Evolutionary conservation across 306 rosid genomes (phyloP).

Genomic region (Rosa multiflora): DNA sequence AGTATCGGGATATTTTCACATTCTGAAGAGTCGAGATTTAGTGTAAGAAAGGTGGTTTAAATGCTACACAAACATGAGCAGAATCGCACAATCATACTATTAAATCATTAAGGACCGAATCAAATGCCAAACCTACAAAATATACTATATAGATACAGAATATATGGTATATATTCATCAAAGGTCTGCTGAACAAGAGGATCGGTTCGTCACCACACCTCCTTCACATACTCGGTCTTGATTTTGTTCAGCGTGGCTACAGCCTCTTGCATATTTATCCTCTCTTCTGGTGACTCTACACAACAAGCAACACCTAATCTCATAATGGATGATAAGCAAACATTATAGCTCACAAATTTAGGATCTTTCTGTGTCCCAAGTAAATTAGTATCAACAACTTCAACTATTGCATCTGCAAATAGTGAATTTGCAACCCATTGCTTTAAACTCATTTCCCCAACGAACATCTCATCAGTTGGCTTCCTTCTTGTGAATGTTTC

Average conservation of each 20-base stretch:
- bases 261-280: background rate
- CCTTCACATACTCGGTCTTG: too few species aligned
- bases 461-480: slow-evolving; percentile 27
- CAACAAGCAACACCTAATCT: slow-evolving; percentile 15
- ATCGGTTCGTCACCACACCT: too few species aligned
- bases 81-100: too few species aligned
- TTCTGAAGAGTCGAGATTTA: too few species aligned
- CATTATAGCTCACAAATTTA: background rate
- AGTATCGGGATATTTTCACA: too few species aligned
- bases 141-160: too few species aligned
- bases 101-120: too few species aligned
- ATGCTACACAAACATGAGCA: too few species aligned
- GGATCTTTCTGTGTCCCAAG: background rate
- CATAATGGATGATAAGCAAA: slow-evolving; percentile 5
- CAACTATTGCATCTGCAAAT: background rate
- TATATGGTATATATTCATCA: too few species aligned
- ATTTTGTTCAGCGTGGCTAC: background rate
- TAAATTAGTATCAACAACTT: slow-evolving; percentile 15
- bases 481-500: slow-evolving; percentile 23
- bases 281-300: slow-evolving; percentile 8
- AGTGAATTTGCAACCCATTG: slow-evolving; percentile 10
- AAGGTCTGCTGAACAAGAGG: too few species aligned
- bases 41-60: too few species aligned
- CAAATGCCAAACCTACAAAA: too few species aligned
- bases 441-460: slow-evolving; percentile 15